phyloP scores from a whole-genome alignment of 305 asterid species.

The Lippia alba region DNA sequence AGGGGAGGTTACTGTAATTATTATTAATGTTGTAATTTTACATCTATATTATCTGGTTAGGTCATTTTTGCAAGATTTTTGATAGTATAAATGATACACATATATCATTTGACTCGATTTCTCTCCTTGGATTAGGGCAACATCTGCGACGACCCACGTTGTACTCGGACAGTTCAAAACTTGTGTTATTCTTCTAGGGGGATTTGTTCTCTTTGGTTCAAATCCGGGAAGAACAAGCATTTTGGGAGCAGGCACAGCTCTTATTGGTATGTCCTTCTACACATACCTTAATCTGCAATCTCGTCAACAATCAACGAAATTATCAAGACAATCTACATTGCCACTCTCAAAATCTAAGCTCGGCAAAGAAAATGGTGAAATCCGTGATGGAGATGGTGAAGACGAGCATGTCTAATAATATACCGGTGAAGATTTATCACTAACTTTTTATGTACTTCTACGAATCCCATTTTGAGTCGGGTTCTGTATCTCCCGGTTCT shows the following conservation, averaged over 20 bases:
- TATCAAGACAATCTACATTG: constrained; percentile 56
- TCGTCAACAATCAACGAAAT: constrained; percentile 56
- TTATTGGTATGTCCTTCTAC: constrained; percentile 83
- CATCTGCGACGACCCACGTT: constrained; percentile 96
- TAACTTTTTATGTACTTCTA: constrained; percentile 7
- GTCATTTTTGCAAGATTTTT: not conserved
- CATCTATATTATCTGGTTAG: not conserved
- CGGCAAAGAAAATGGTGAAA: constrained; percentile 70
- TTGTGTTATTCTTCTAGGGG: constrained; percentile 90
- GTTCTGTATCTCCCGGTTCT: constrained; percentile 10
- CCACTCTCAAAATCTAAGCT: constrained; percentile 79
- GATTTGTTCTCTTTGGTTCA: constrained; percentile 81
- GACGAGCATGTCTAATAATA: constrained; percentile 61
- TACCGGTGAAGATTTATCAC: constrained; percentile 19
- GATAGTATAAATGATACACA: not conserved
- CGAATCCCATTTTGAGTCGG: constrained; percentile 17
- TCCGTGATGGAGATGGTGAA: constrained; percentile 49
- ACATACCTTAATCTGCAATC: constrained; percentile 83
- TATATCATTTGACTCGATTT: constrained; percentile 12
- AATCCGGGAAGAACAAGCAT: constrained; percentile 89
- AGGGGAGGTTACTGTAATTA: no score
- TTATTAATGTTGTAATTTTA: constrained; percentile 8
- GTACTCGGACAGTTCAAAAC: constrained; percentile 99
- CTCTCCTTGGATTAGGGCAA: constrained; percentile 57
- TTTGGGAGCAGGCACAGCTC: constrained; percentile 80